Base-by-base conservation (phyloP, 2,329 filamentous ascomycete species). In the Cordyceps pruinosa region DNA sequence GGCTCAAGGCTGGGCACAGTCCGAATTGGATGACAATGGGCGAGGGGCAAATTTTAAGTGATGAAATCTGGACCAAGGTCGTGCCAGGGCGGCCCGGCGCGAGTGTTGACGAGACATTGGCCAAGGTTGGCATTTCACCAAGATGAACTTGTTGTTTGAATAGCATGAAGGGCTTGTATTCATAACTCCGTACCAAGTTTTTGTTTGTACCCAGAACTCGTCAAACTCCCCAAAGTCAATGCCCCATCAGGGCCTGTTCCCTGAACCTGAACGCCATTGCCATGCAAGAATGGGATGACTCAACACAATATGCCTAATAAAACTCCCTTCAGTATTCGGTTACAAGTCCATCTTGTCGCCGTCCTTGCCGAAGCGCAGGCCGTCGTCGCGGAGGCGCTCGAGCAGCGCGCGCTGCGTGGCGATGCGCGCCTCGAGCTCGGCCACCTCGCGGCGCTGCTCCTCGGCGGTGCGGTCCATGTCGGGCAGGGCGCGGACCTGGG, bases 1-100 rank as follows among this genome's bases (percentile, higher is more conserved):
- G 94, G 94, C 81, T 97, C 61, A 95, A 92, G 71, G 79, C 82
- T 17, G 90, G 89, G 58, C 83, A 84, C 30, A 97, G 90, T 67
- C 94, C 94, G 2, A 92, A 99, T 68, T 99, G 93, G 90, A 82
- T 77, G 34, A 72, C 90, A 2, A 64, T 97, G 23, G 75, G 82
- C 1, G 79, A 84, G 53, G 76, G 76, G 1, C 75, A 86, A 56
- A 79, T 80, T 25, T 72, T 93, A 13, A 63, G 73, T 0, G 82
- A 86, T 2, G 75, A 81, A 2, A 75, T 87, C 1, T 96, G 91
- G 91, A 81, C 77, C 50, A 79, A 82, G 32, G 76, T 85, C 12
- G 82, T 92, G 12, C 81, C 81, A 10, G 87, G 87, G 9, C 80
- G 81, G 51, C 81, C 81, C 5, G 81, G 80, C 2, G 74, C 81